Conservation (phyloP, 768 basidiomycete species). For the Floccularia luteovirens region DNA sequence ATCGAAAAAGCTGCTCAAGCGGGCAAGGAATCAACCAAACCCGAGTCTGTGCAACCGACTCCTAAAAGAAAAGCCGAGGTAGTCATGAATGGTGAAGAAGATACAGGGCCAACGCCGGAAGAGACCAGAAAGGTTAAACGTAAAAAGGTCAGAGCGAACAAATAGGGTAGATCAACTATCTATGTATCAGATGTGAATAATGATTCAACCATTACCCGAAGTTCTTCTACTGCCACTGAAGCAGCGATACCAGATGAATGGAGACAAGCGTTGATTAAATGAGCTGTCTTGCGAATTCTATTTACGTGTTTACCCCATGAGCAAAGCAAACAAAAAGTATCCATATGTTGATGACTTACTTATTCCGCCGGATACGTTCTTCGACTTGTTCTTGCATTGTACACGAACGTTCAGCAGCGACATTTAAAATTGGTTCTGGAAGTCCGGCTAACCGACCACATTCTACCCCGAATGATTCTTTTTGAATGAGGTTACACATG, state of each 20-base stretch:
- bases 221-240: conserved; percentile 17
- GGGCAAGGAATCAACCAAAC: conserved; percentile 2
- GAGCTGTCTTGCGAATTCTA: conserved; percentile 16
- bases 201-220: conserved; percentile 16
- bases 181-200: conserved; percentile 10
- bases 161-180: conserved; percentile 10
- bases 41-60: not conserved
- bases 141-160: conserved; percentile 37
- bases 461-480: conserved; percentile 87
- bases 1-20: conserved; percentile 25
- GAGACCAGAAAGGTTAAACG: conserved; percentile 21
- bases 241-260: conserved; percentile 8
- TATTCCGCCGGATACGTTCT: conserved; percentile 39
- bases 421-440: conserved; percentile 57
- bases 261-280: conserved; percentile 19
- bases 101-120: no score
- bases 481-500: not conserved
- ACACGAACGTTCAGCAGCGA: conserved; percentile 49
- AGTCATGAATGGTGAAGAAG: conserved; percentile 22
- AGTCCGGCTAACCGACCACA: conserved; percentile 85
- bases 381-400: conserved; percentile 48
- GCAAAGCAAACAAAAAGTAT: not conserved
- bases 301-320: conserved; percentile 2
- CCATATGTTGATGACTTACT: conserved; percentile 21
- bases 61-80: conserved; percentile 34